Evolutionary conservation across 1,284 basidiomycete species (phyloP).

Genomic region (Omphalotus olearius): DNA sequence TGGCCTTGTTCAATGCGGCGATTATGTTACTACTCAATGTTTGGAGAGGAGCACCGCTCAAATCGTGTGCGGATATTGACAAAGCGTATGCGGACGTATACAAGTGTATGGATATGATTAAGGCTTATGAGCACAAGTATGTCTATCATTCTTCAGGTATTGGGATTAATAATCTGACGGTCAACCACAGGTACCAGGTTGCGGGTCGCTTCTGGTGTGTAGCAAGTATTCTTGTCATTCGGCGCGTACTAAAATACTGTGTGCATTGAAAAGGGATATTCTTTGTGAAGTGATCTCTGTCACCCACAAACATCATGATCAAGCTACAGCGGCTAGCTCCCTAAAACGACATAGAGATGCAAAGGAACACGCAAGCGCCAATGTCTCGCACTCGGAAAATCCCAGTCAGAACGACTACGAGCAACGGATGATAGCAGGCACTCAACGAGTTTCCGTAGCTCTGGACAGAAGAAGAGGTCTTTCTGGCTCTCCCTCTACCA

Average conservation of each 20-base stretch:
- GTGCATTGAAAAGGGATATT: slow-evolving; percentile 9
- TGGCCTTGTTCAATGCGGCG: slow-evolving; percentile 24
- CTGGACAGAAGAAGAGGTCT: no score
- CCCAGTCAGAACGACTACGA: background rate
- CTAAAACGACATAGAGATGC: slow-evolving; percentile 1
- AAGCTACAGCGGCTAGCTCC: background rate
- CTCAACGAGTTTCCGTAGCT: background rate
- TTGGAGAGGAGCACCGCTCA: slow-evolving; percentile 50
- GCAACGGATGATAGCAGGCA: background rate
- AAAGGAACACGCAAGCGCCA: background rate
- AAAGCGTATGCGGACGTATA: slow-evolving; percentile 55
- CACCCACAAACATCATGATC: background rate
- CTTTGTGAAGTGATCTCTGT: slow-evolving; percentile 9
- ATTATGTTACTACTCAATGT: slow-evolving; percentile 59
- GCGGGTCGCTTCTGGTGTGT: slow-evolving; percentile 11
- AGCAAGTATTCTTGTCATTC: background rate
- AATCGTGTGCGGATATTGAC: slow-evolving; percentile 37
- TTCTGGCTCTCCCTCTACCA: background rate
- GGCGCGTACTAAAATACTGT: no score
- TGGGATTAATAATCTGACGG: background rate
- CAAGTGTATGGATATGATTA: slow-evolving; percentile 52
- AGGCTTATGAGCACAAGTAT: slow-evolving; percentile 42
- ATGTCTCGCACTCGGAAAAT: background rate
- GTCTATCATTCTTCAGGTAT: background rate
- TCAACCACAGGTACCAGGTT: slow-evolving; percentile 1